Evolutionary conservation across 2,329 filamentous ascomycete species (phyloP), one percentile per base, ranked within the genome.

Genomic region (Sporothrix sp.): DNA sequence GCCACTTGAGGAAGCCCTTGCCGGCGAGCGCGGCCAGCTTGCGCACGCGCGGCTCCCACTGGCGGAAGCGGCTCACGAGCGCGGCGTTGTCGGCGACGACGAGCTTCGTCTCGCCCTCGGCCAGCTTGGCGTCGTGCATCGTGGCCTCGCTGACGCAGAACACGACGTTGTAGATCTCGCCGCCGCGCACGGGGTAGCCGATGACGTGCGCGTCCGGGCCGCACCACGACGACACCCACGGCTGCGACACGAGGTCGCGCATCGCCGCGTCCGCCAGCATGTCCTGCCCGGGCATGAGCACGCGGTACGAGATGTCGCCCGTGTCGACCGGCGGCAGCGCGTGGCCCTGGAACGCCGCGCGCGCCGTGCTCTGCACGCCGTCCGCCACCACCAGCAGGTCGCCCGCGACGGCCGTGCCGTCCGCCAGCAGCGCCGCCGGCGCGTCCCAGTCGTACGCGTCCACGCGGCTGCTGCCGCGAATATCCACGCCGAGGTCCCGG

Each of bases 1-100:
- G 65, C 71, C 71, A 74, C 54, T 74, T 72, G 49, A 67, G 60
- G 30, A 70, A 68, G 30, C 40, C 48, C 30, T 66, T 62, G 21
- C 63, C 61, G 3, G 65, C 65, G 35, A 68, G 62, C 13, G 57
- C 61, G 45, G 59, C 65, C 7, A 64, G 59, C 57, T 62, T 67
- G 27, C 54, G 62, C 1, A 68, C 61, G 10, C 60, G 57, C 0
- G 63, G 58, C 33, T 67, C 63, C 67, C 67, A 70, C n/a, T 48
- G 52, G 0, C 40, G 45, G 47, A 70, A 69, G 7, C 65, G 61
- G 20, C 57, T 50, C 25, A 57, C 57, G 44, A 69, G 61, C 53
- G 68, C 66, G n/a, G 58, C 50, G 35, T 64, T 64, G 54, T 65
- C 62, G 28, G 56, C 45, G 62, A 59, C 6, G 60, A 58, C 57